Evolutionary conservation across 1,284 basidiomycete genomes (phyloP).

Genomic region (Trichosporon asahii): DNA sequence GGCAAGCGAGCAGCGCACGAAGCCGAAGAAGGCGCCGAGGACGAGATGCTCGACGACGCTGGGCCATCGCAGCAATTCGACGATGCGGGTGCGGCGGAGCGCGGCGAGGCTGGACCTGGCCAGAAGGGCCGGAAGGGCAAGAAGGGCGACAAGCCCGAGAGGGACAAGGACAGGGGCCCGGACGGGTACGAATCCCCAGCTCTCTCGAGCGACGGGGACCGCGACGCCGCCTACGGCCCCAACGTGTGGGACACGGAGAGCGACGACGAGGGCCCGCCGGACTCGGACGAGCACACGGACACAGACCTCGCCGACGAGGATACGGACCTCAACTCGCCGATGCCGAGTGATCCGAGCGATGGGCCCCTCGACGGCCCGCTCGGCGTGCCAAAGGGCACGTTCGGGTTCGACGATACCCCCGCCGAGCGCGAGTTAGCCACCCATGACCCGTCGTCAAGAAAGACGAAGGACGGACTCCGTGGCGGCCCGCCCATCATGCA

Average conservation of each 20-base stretch:
- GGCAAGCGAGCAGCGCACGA: background rate
- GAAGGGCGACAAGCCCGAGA: background rate
- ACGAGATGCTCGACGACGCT: background rate
- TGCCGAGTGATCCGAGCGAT: background rate
- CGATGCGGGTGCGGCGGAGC: background rate
- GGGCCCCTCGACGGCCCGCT: too few species aligned
- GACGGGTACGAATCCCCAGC: background rate
- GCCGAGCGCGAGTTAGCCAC: background rate
- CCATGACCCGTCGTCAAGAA: background rate
- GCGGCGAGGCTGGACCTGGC: background rate
- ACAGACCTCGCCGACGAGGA: background rate
- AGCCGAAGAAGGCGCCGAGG: background rate
- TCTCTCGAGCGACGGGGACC: background rate
- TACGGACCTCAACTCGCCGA: background rate
- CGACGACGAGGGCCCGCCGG: background rate
- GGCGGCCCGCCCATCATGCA: background rate
- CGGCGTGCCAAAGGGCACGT: too few species aligned
- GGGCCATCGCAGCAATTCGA: background rate
- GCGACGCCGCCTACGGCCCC: background rate
- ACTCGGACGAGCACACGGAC: background rate
- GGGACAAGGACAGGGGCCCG: background rate
- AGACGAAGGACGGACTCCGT: background rate
- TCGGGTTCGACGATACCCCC: background rate
- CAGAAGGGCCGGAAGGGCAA: too few species aligned
- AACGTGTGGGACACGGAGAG: slow-evolving; percentile 2